phyloP scores from a whole-genome alignment of 768 basidiomycete genomes.

The Infundibulicybe gibba region DNA sequence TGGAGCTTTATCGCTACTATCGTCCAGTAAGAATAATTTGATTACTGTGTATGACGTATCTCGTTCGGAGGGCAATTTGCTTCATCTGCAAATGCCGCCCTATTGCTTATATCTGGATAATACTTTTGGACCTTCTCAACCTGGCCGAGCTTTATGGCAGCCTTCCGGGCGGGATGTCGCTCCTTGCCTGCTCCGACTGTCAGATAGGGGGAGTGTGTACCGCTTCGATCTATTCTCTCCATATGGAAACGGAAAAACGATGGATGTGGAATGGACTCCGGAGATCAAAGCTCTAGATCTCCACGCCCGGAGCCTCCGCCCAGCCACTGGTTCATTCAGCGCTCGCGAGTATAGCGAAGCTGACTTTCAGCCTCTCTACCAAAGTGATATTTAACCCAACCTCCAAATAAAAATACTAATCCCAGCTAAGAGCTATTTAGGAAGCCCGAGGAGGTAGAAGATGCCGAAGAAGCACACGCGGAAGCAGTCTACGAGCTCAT shows the following conservation, averaged over 20 bases:
- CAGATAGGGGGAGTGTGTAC: constrained; percentile 41
- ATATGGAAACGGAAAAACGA: constrained; percentile 9
- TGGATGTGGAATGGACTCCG: constrained; percentile 31
- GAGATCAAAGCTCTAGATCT: constrained; percentile 34
- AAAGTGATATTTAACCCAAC: constrained; percentile 36
- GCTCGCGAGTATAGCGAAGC: constrained; percentile 39
- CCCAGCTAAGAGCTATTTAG: constrained; percentile 35
- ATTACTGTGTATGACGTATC: constrained; percentile 65
- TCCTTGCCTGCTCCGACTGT: constrained; percentile 39
- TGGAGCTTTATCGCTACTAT: constrained; percentile 54
- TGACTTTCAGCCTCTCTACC: constrained; percentile 51
- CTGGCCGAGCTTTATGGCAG: constrained; percentile 25
- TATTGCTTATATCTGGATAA: constrained; percentile 34
- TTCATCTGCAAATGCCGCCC: constrained; percentile 43
- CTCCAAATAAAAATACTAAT: constrained; percentile 1
- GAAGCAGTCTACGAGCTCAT: constrained; percentile 43
- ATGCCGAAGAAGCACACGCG: constrained; percentile 29
- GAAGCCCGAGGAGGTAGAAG: constrained; percentile 16
- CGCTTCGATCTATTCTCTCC: constrained; percentile 33
- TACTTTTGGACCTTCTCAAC: constrained; percentile 16
- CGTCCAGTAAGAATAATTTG: constrained; percentile 55
- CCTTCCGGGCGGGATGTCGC: too few species aligned
- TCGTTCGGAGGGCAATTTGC: constrained; percentile 29
- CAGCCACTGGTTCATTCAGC: constrained; percentile 42
- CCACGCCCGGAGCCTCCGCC: constrained; percentile 16